A percentile compares a stretch with the other conserved stretches of the same genome.
Conservation (phyloP, 345 rosid genomes). For the Camelina laxa region DNA sequence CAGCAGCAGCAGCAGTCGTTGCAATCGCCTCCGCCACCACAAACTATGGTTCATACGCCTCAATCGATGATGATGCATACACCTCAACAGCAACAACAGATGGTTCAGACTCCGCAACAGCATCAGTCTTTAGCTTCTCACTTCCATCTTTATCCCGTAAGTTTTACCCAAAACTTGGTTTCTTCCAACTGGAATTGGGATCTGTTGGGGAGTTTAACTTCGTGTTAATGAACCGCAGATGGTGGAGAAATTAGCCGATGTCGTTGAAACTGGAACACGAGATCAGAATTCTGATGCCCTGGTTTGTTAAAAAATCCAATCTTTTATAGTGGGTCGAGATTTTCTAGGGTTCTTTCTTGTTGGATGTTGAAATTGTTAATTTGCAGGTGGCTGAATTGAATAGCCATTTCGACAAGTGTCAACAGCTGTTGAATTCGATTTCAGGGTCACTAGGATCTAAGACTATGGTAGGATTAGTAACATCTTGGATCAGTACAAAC, state of each 20-base stretch:
- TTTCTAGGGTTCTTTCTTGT: conserved; percentile 24
- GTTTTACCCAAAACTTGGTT: not conserved
- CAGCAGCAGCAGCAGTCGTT: conserved; percentile 37
- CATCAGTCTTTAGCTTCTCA: conserved; percentile 94
- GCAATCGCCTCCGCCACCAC: conserved; percentile 37
- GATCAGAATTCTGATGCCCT: conserved; percentile 84
- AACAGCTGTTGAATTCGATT: conserved; percentile 81
- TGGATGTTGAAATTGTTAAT: not conserved
- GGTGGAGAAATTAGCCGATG: conserved; percentile 73
- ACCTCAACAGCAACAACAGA: conserved; percentile 31
- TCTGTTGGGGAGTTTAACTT: not conserved
- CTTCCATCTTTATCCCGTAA: conserved; percentile 75
- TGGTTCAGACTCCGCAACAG: conserved; percentile 48
- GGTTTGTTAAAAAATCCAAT: conserved; percentile 46
- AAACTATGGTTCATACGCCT: conserved; percentile 40
- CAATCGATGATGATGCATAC: conserved; percentile 43
- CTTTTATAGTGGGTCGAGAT: conserved; percentile 3
- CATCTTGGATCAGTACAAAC: not conserved
- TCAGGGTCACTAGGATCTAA: conserved; percentile 66
- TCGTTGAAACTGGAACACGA: conserved; percentile 69
- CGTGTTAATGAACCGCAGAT: conserved; percentile 45
- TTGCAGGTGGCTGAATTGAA: conserved; percentile 67
- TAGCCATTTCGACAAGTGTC: conserved; percentile 87
- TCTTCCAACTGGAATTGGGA: not conserved
- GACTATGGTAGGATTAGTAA: conserved; percentile 56